Evolutionary conservation across 495 filamentous ascomycete genomes (phyloP).

Genomic region (Neurospora sp.): DNA sequence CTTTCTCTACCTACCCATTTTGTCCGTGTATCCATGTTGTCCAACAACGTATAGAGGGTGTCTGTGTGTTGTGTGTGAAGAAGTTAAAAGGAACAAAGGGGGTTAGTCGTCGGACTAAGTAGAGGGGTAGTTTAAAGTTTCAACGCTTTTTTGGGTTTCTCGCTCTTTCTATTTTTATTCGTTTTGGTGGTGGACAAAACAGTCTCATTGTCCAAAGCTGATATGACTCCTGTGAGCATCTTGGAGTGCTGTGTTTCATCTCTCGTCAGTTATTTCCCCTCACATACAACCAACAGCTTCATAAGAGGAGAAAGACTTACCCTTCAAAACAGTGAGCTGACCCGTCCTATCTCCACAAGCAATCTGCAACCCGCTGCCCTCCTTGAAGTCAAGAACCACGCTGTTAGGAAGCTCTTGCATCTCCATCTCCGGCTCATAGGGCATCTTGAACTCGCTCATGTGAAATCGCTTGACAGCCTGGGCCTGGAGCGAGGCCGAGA

Average conservation of each 20-base stretch:
- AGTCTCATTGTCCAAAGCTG: constrained; percentile 24
- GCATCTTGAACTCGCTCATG: constrained; percentile 66
- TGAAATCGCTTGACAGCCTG: constrained; percentile 60
- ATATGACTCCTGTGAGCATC: constrained; percentile 37
- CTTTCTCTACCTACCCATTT: neutral
- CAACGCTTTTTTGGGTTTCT: neutral
- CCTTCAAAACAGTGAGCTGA: constrained; percentile 55
- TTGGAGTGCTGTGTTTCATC: constrained; percentile 28
- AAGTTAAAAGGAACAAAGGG: neutral
- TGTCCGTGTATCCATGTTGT: neutral
- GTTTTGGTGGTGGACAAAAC: neutral
- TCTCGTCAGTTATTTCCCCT: constrained; percentile 4
- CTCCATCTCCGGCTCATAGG: constrained; percentile 77
- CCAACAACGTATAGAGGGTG: neutral
- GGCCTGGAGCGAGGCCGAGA: constrained; percentile 26
- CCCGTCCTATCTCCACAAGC: constrained; percentile 71
- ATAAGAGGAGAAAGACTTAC: constrained; percentile 35
- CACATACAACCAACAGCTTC: neutral
- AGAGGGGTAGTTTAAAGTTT: neutral
- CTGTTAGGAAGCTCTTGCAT: constrained; percentile 81
- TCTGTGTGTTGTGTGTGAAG: neutral
- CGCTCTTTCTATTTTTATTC: neutral
- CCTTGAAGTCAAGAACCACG: constrained; percentile 71
- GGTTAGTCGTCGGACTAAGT: neutral
- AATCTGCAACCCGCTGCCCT: constrained; percentile 75